Evolutionary conservation across 225 moss, liverwort and hornwort genomes (phyloP).

Genomic region (Physcomitrellopsis africana): DNA sequence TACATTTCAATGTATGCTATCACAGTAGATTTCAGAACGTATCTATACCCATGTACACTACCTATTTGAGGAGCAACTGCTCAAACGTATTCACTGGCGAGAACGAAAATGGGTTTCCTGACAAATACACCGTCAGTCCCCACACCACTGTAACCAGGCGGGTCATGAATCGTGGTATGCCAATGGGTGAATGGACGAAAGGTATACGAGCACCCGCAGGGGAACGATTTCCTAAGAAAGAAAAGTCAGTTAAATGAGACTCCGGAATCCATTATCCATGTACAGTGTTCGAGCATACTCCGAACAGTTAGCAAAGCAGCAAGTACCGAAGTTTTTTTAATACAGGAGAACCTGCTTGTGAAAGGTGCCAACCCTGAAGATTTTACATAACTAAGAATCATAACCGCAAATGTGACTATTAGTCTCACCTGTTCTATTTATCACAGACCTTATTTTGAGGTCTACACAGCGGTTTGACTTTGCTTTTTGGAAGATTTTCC

Average conservation of each 20-base stretch:
- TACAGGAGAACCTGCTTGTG: slow-evolving; percentile 1
- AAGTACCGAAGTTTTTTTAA: neutral
- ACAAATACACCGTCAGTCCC: too few species aligned
- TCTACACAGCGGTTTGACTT: slow-evolving; percentile 25
- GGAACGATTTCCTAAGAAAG: too few species aligned
- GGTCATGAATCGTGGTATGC: too few species aligned
- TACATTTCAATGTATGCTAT: too few species aligned
- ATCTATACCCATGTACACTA: too few species aligned
- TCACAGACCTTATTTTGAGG: slow-evolving; percentile 29
- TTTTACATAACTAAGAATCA: slow-evolving; percentile 28
- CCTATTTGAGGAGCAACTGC: too few species aligned
- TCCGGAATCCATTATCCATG: neutral
- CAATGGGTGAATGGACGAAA: too few species aligned
- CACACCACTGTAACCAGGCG: too few species aligned
- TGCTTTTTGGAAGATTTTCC: slow-evolving; percentile 29
- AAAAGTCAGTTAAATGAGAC: neutral
- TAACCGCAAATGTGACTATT: slow-evolving; percentile 9
- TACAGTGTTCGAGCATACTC: neutral
- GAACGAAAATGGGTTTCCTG: too few species aligned
- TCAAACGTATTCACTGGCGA: too few species aligned
- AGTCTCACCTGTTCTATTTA: slow-evolving; percentile 33
- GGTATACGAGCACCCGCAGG: too few species aligned
- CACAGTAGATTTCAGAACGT: too few species aligned
- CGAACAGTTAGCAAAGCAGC: neutral
- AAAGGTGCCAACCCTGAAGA: neutral